Evolutionary conservation across 495 filamentous ascomycete genomes (phyloP), one percentile per base, ranked within the genome.

Genomic region (Lasiosphaeria miniovina): DNA sequence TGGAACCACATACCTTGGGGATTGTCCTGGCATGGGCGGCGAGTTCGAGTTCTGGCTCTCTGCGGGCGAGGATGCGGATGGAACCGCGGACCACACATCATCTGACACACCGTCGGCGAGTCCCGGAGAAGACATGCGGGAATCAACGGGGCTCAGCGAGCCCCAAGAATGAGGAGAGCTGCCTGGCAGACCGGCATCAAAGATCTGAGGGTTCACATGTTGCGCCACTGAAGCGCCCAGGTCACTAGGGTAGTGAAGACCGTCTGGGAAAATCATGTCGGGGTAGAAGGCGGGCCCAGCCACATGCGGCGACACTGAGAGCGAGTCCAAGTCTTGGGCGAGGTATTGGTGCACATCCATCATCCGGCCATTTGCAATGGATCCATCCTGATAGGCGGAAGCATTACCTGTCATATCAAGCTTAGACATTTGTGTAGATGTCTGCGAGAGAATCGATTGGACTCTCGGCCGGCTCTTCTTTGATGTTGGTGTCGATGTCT

Each of bases 371-470:
- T 61, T 58, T 57, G 58, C 36, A 56, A 66, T 49, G 43, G 65
- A 33, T 40, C 67, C 68, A 64, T 71, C 69, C 59, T 65, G 68
- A 62, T 68, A 74, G 59, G 64, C 63, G 43, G 65, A 60, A 34
- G 70, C 68, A 66, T 77, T 80, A 73, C 77, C 77, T 74, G 76
- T 68, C 66, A 80, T 71, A 67, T 78, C 77, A 72, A 73, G 75
- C 66, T 75, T 75, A 43, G 78, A 75, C 71, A 80, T 70, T 65
- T 76, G 74, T 53, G 72, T 70, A 64, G 69, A 64, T n/a, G 72
- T 66, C 54, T 75, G 74, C 43, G 76, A 71, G 59, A 78, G 71
- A 57, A 73, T 72, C 51, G 75, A 77, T 54, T 71, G 75, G 52
- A 79, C 67, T 65, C 75, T 74, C 14, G 76, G 67, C 40, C 74